Conservation (phyloP, 1,139 yeast genomes). For the Saccharomyces hybrid region DNA sequence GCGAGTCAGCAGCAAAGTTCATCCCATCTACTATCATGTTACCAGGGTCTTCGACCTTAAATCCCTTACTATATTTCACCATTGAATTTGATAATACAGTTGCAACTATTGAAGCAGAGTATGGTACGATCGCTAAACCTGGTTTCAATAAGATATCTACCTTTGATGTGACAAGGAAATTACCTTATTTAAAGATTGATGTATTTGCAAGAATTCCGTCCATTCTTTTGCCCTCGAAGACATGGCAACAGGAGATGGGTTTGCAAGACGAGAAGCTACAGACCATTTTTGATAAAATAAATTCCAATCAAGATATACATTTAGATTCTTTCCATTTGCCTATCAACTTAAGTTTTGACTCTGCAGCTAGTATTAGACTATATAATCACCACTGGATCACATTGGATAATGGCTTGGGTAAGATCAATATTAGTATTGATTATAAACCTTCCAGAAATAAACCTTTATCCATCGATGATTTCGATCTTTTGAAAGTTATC, state of each 20-base stretch:
- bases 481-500: constrained; percentile 85
- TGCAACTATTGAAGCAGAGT: constrained; percentile 71
- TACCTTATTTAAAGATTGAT: constrained; percentile 54
- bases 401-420: constrained; percentile 34
- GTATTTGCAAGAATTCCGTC: constrained; percentile 73
- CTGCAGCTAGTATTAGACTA: constrained; percentile 36
- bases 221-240: constrained; percentile 45
- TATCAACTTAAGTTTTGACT: constrained; percentile 33
- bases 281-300: constrained; percentile 33
- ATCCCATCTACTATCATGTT: constrained; percentile 64
- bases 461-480: constrained; percentile 79
- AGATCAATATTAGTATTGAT: constrained; percentile 60
- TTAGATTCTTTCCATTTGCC: constrained; percentile 32
- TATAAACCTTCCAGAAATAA: constrained; percentile 67
- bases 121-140: constrained; percentile 59
- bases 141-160: constrained; percentile 83
- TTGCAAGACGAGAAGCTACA: constrained; percentile 23
- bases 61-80: constrained; percentile 58
- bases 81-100: constrained; percentile 78
- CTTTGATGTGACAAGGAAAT: constrained; percentile 74
- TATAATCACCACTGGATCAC: constrained; percentile 43
- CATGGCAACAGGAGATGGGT: constrained; percentile 32
- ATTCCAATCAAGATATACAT: constrained; percentile 37
- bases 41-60: constrained; percentile 42
- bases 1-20: constrained; percentile 33